These are phyloP conservation scores for Scenedesmus sp. DNA, from an alignment of 163 green algal species.

Conservation along the genomic window DNA sequence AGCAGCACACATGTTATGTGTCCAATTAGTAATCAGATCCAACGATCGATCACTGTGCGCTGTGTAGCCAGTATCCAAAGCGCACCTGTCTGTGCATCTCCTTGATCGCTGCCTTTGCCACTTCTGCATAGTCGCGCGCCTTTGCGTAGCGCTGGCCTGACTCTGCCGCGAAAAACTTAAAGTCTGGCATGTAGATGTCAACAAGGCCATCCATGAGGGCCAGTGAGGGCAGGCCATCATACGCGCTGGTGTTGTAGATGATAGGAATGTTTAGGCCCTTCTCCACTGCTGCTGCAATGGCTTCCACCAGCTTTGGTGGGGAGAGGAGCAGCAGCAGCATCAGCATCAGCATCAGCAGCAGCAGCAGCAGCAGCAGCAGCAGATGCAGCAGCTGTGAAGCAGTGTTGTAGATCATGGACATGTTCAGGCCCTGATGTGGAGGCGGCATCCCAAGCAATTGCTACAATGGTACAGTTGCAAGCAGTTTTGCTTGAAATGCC, in stretches of 20 bases:
- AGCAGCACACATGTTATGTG: too few relatives aligned
- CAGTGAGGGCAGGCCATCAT: slow-evolving; percentile 46
- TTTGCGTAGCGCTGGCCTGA: slow-evolving; percentile 26
- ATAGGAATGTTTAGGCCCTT: slow-evolving; percentile 48
- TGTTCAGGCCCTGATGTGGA: too few relatives aligned
- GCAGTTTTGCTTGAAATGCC: too few relatives aligned
- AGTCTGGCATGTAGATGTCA: slow-evolving; percentile 57
- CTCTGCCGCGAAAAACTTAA: slow-evolving; percentile 49
- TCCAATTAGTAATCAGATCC: too few relatives aligned
- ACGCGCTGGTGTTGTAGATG: slow-evolving; percentile 52
- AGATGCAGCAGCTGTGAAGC: neutral
- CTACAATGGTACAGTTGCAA: too few relatives aligned
- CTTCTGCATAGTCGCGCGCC: slow-evolving; percentile 42
- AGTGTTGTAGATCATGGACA: too few relatives aligned
- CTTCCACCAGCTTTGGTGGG: slow-evolving; percentile 37
- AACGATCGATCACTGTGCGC: neutral
- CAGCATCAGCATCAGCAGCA: neutral
- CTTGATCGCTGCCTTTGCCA: slow-evolving; percentile 41
- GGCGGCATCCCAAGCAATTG: too few relatives aligned
- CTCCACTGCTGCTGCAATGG: slow-evolving; percentile 39
- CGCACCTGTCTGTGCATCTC: slow-evolving; percentile 55
- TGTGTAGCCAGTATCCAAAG: neutral
- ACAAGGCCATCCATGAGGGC: slow-evolving; percentile 49
- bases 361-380: neutral
- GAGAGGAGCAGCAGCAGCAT: neutral